Evolutionary conservation across 2,329 filamentous ascomycete species (phyloP).

Genomic region (Ascochyta viciae-villosae): DNA sequence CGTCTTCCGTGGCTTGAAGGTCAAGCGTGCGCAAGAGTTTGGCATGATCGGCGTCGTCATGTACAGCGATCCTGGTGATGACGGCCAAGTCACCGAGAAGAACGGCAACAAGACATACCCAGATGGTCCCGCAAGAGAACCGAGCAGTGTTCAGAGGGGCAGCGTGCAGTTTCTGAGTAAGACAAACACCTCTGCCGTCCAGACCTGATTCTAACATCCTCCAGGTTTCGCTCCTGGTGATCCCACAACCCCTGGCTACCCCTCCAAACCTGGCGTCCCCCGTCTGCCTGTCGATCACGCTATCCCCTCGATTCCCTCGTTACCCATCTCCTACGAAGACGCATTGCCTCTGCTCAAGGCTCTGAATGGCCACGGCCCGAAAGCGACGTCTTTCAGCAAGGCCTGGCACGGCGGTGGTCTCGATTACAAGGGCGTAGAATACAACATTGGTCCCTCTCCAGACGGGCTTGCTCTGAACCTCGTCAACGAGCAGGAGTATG

Average conservation of each 20-base stretch:
- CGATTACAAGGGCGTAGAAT: slow-evolving; percentile 79
- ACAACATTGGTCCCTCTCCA: slow-evolving; percentile 85
- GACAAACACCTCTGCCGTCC: slow-evolving; percentile 7
- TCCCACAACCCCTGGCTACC: slow-evolving; percentile 92
- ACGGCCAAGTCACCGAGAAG: slow-evolving; percentile 79
- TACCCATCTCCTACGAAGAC: slow-evolving; percentile 89
- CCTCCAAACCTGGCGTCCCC: slow-evolving; percentile 87
- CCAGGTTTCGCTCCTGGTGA: slow-evolving; percentile 70
- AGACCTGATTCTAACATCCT: slow-evolving; percentile 18
- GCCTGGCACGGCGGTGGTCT: slow-evolving; percentile 78
- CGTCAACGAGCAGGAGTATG: slow-evolving; percentile 59
- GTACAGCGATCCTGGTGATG: slow-evolving; percentile 89
- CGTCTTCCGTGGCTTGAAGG: slow-evolving; percentile 88
- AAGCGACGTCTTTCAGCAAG: slow-evolving; percentile 74
- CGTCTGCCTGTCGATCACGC: slow-evolving; percentile 72
- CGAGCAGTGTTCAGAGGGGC: slow-evolving; percentile 87
- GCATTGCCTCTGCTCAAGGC: slow-evolving; percentile 87
- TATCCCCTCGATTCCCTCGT: slow-evolving; percentile 85
- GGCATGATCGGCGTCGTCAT: slow-evolving; percentile 87
- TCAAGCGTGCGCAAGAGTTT: slow-evolving; percentile 89
- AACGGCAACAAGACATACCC: slow-evolving; percentile 84
- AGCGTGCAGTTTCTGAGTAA: slow-evolving; percentile 70
- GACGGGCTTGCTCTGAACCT: slow-evolving; percentile 64
- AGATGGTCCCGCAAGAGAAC: slow-evolving; percentile 83
- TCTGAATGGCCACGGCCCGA: slow-evolving; percentile 86